Base-by-base conservation (phyloP, 2,329 filamentous ascomycete genomes). In the Cercospora zeina region DNA sequence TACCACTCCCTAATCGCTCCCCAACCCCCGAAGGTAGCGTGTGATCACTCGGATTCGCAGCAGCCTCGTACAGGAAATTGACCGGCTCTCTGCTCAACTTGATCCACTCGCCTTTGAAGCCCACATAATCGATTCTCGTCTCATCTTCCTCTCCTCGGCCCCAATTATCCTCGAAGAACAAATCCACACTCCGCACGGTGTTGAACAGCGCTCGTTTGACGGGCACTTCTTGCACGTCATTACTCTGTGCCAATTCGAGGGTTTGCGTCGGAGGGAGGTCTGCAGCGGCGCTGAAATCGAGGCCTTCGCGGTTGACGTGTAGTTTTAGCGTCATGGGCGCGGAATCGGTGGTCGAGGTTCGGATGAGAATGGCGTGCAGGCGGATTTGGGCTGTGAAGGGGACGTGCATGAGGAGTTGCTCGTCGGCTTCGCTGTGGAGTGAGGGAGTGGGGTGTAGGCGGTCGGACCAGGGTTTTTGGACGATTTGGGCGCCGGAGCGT, bases 381-480 rank as follows among this genome's bases (percentile, higher is more conserved):
- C 96, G 96, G 63, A 97, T 87, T 77, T 97, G 93, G 53, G 90
- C 93, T 1, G 92, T 93, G 79, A 99, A 99, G 89, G 95, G 95
- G 37, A 97, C 84, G 66, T 89, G 88, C 83, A 99, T 91, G 60
- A 99, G 80, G n/a, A 99, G 77, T 79, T 99, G 92, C 80, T 96
- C 92, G 74, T 97, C 95, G 0, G 88, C 87, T 74, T 96, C 90
- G 73, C 91, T 96, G 71, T 84, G 85, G 31, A 99, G 82, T 77
- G 96, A 89, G 0, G 92, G 91, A 69, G 86, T 79, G 2, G 83
- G 76, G 14, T 85, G 77, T 63, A 97, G 76, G 59, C 95, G 82
- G 77, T 97, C 88, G 5, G 85, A 84, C 93, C 93, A 99, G 60
- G 92, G 91, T 82, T 99, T 99, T 78, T 91, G 87, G 36, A 96